Evolutionary conservation across 495 filamentous ascomycete species (phyloP), one percentile per base, ranked within the genome.

Genomic region (Penicillium verhagenii): DNA sequence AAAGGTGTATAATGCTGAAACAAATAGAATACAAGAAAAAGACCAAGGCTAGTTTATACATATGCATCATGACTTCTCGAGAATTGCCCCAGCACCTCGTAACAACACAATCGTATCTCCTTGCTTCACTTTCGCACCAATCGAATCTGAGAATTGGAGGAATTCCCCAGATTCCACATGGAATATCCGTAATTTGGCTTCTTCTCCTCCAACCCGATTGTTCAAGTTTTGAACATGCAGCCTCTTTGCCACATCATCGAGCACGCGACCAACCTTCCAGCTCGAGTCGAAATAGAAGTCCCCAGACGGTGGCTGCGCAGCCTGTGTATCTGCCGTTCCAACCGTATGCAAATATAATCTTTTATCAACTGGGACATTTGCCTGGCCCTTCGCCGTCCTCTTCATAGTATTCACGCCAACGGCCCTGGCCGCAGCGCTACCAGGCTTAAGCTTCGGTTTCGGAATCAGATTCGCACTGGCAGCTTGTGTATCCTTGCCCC

Each of bases 91-190:
- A 28, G 96, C 86, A 1, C 94, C 94, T 57, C 94, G 80, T 48
- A 97, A 62, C 68, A 98, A 63, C 11, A 98, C 92, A 57, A 97
- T 80, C 8, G 89, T 97, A 71, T 97, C 89, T 3, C 94, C 95
- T 60, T 78, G 86, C 51, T 81, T 82, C 9, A 79, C 79, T 64
- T 84, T 80, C 7, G 87, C 92, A 19, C 87, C 72, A 54, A 79
- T 64, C 71, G 91, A 88, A 71, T 96, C 92, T 20, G 82, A 83
- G 70, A 97, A 98, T 44, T 88, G 88, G 57, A 98, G 65, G 53
- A 97, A 74, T 52, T 90, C 73, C 1, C 95, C 95, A 0, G 85
- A 87, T 66, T 97, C 94, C 0, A 97, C 88, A 70, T 97, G 93
- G 53, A 94, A 98, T 1, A 98, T 82, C 33, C 93, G 69, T 57